phyloP scores from a whole-genome alignment of 768 basidiomycete species.

The Amanita pseudoporphyria region DNA sequence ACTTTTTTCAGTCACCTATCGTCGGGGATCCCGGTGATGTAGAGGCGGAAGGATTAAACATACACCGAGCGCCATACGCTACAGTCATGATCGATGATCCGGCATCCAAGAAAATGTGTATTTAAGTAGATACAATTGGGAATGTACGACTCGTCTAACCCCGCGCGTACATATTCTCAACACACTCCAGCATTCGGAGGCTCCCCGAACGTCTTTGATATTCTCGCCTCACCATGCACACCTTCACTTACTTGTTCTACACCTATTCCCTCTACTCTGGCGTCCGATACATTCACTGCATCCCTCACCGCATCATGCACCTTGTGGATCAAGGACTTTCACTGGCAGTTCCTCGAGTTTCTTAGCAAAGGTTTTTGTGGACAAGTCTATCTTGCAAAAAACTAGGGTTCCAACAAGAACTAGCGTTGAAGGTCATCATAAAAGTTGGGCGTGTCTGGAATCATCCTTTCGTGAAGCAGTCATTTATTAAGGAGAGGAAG shows the following conservation, averaged over 20 bases:
- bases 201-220: not conserved
- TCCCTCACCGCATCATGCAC: not conserved
- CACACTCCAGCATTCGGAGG: conserved; percentile 3
- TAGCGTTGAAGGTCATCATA: conserved; percentile 23
- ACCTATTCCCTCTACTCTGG: not conserved
- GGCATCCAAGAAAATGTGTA: no score
- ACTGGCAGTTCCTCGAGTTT: conserved; percentile 15
- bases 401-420: conserved; percentile 13
- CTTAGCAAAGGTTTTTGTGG: conserved; percentile 20
- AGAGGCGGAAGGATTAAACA: no score
- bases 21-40: no score
- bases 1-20: no score
- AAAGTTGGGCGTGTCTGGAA: conserved; percentile 13
- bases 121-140: no score
- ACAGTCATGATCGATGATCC: no score
- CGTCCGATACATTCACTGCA: not conserved
- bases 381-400: conserved; percentile 19
- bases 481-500: conserved; percentile 9
- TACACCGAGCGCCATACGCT: no score
- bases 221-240: not conserved
- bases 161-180: no score
- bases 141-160: no score
- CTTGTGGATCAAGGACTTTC: not conserved
- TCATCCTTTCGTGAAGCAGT: conserved; percentile 14
- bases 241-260: conserved; percentile 4